Conservation (phyloP, 345 rosid genomes). For the Cardamine chenopodiifolia region DNA sequence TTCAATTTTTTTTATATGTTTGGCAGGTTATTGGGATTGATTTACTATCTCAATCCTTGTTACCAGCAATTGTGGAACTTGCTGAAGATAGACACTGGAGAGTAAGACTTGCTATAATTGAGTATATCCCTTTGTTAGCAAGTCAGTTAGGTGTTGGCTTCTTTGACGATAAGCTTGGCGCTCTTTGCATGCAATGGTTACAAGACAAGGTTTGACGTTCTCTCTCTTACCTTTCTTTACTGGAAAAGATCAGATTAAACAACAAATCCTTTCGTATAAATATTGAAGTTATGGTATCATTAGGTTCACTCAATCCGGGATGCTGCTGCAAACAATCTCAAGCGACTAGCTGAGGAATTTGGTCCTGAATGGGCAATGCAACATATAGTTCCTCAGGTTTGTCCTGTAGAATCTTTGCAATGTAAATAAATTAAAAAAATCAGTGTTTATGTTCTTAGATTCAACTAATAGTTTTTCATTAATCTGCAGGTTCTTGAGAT, state of each 20-base stretch:
- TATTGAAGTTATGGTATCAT: not conserved
- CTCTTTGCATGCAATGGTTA: constrained; percentile 98
- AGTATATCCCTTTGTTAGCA: constrained; percentile 89
- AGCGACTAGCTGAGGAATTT: constrained; percentile 86
- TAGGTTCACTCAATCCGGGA: constrained; percentile 87
- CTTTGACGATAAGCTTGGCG: constrained; percentile 89
- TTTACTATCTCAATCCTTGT: constrained; percentile 82
- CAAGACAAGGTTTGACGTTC: constrained; percentile 72
- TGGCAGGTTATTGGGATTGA: constrained; percentile 94
- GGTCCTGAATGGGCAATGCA: constrained; percentile 94
- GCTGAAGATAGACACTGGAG: constrained; percentile 99
- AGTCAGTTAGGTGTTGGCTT: constrained; percentile 95
- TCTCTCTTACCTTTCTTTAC: not conserved
- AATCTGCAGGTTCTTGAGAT: constrained; percentile 72
- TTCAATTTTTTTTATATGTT: not conserved
- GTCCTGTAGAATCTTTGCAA: constrained; percentile 1
- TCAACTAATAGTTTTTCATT: not conserved
- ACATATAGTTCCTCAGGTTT: constrained; percentile 84
- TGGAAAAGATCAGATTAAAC: not conserved
- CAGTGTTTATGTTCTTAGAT: not conserved
- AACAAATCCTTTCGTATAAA: not conserved
- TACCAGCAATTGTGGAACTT: constrained; percentile 96
- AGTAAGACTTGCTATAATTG: constrained; percentile 93
- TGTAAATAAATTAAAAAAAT: not conserved
- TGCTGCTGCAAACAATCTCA: constrained; percentile 84